These are phyloP conservation scores for Tricholoma furcatifolium DNA, from an alignment of 768 basidiomycete species.

Conservation along the genomic window DNA sequence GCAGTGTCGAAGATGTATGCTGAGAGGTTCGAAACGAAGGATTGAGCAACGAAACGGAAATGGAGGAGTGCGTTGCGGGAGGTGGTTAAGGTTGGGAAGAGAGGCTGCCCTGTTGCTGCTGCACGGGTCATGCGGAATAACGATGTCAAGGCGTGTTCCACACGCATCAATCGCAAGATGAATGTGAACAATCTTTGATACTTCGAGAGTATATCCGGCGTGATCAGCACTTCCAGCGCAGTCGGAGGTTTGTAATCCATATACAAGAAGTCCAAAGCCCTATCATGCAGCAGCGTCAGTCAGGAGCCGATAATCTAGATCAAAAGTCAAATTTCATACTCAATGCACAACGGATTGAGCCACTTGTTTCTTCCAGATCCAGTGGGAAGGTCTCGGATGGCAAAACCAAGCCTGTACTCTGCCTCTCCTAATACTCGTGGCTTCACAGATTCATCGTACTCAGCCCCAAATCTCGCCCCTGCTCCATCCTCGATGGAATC, in stretches of 20 bases:
- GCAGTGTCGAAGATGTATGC: conserved; percentile 80
- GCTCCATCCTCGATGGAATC: conserved; percentile 58
- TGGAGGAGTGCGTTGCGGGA: conserved; percentile 57
- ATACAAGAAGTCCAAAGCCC: conserved; percentile 87
- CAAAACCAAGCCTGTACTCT: conserved; percentile 79
- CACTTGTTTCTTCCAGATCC: conserved; percentile 71
- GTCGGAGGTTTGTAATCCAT: conserved; percentile 88
- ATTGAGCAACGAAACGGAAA: conserved; percentile 72
- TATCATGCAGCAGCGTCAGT: conserved; percentile 25
- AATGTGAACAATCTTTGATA: conserved; percentile 85
- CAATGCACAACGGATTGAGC: conserved; percentile 75
- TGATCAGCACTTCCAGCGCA: conserved; percentile 73
- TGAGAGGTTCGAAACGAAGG: conserved; percentile 67
- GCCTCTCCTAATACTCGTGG: conserved; percentile 53
- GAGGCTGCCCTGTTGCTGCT: conserved; percentile 30
- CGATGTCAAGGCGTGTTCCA: conserved; percentile 64
- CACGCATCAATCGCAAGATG: conserved; percentile 75
- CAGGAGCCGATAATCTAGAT: conserved; percentile 1
- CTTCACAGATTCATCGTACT: conserved; percentile 12
- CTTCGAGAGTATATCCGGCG: conserved; percentile 71
- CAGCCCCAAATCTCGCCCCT: conserved; percentile 19
- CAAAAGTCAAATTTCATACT: conserved; percentile 33
- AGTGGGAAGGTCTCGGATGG: conserved; percentile 68
- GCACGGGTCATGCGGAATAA: conserved; percentile 63
- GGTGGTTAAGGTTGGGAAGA: conserved; percentile 58